Conservation (phyloP, 1,284 basidiomycete genomes). For the Ustilago esculenta region DNA sequence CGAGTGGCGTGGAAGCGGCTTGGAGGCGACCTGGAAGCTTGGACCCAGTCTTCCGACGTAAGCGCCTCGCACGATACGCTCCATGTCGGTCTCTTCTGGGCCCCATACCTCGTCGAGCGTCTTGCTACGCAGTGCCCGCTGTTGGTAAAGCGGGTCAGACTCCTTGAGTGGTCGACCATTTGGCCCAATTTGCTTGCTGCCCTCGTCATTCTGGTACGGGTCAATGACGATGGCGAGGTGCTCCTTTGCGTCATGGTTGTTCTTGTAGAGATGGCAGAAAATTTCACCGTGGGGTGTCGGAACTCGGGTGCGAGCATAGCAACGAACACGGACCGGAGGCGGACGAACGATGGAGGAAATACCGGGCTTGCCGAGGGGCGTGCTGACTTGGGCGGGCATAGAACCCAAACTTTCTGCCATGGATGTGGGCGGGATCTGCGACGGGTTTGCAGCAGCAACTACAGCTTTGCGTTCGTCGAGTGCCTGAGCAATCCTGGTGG, state of each 20-base stretch:
- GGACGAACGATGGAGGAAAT: constrained; percentile 53
- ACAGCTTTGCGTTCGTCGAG: constrained; percentile 43
- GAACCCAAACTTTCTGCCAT: constrained; percentile 4
- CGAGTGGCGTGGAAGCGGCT: constrained; percentile 66
- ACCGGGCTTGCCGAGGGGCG: constrained; percentile 25
- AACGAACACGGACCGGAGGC: constrained; percentile 72
- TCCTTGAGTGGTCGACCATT: constrained; percentile 40
- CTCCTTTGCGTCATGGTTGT: constrained; percentile 87
- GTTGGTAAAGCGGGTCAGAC: constrained; percentile 31
- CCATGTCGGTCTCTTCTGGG: constrained; percentile 87
- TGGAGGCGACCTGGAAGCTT: constrained; percentile 72
- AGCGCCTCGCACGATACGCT: constrained; percentile 90
- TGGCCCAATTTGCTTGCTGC: constrained; percentile 12
- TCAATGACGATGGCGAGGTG: constrained; percentile 98
- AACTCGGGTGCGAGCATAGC: constrained; percentile 95
- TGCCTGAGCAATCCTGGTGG: constrained; percentile 20
- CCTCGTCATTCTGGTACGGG: constrained; percentile 61
- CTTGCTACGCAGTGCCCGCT: constrained; percentile 76
- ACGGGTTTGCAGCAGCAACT: constrained; percentile 11
- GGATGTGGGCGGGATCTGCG: constrained; percentile 17
- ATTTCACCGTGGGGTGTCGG: constrained; percentile 94
- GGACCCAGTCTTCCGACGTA: constrained; percentile 85
- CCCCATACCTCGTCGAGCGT: constrained; percentile 88
- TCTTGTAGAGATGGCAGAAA: constrained; percentile 91
- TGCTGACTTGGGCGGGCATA: constrained; percentile 26